Percentiles rank a stretch among this genome's conserved stretches.
These are phyloP conservation scores for Trifolium repens DNA, from an alignment of 306 rosid species.

Conservation along the genomic window DNA sequence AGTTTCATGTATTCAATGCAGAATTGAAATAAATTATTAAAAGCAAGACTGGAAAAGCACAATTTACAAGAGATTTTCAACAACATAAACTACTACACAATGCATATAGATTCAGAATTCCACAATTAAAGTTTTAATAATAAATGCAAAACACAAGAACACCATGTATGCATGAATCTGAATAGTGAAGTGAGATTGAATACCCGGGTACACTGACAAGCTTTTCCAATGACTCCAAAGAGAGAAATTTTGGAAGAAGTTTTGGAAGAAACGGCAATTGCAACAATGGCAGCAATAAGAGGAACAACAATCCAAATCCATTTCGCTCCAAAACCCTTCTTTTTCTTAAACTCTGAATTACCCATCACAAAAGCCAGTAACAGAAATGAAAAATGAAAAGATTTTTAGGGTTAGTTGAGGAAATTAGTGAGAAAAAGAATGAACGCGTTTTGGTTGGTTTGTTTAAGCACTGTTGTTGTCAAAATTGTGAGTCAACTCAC, in stretches of 20 bases:
- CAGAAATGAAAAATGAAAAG: neutral
- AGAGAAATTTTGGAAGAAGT: slow-evolving; percentile 54
- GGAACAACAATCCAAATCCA: slow-evolving; percentile 70
- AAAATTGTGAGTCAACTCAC: neutral
- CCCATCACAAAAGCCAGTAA: slow-evolving; percentile 42
- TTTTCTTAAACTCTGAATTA: slow-evolving; percentile 48
- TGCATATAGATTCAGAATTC: slow-evolving; percentile 16
- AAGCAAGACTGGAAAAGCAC: neutral
- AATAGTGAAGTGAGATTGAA: slow-evolving; percentile 14
- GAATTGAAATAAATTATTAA: neutral
- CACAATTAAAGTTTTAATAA: slow-evolving; percentile 4
- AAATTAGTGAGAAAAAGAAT: neutral
- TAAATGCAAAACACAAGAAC: neutral
- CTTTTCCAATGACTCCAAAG: slow-evolving; percentile 57
- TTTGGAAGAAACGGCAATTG: slow-evolving; percentile 60
- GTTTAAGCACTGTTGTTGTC: neutral
- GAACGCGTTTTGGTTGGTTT: slow-evolving; percentile 14
- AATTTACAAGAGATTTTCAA: neutral
- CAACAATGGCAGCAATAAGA: slow-evolving; percentile 58
- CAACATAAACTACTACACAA: neutral
- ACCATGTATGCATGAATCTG: neutral
- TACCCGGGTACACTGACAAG: slow-evolving; percentile 78
- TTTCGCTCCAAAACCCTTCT: slow-evolving; percentile 46
- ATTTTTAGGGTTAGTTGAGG: neutral
- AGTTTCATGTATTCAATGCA: neutral